phyloP scores from a whole-genome alignment of 768 basidiomycete genomes.

The Suillus subaureus region DNA sequence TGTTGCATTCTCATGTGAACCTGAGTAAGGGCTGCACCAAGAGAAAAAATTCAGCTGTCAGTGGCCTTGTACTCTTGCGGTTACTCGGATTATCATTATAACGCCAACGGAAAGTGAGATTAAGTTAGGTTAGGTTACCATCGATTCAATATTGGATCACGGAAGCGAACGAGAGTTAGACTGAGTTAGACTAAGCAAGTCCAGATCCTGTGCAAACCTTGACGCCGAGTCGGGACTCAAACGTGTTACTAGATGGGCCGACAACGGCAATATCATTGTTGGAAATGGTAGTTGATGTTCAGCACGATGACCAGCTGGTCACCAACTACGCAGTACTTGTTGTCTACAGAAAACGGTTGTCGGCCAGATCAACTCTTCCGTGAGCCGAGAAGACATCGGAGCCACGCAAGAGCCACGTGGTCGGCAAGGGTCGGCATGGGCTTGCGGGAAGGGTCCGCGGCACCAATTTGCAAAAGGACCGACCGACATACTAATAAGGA shows the following conservation, averaged over 20 bases:
- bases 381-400: neutral
- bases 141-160: neutral
- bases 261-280: neutral
- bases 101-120: neutral
- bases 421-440: neutral
- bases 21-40: conserved; percentile 2
- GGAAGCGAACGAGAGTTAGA: conserved; percentile 4
- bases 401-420: neutral
- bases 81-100: neutral
- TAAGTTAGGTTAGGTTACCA: neutral
- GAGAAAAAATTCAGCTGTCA: neutral
- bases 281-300: neutral
- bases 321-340: neutral
- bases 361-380: neutral
- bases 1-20: neutral
- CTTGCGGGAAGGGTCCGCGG: neutral
- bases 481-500: conserved; percentile 3
- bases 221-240: neutral
- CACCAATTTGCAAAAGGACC: neutral
- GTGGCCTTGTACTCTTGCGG: neutral
- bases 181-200: neutral
- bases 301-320: neutral
- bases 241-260: neutral
- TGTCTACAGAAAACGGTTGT: neutral
- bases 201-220: conserved; percentile 8